Evolutionary conservation across 129 eudicot species (phyloP), one percentile per base, ranked within the genome.

Genomic region (Daucus carota): DNA sequence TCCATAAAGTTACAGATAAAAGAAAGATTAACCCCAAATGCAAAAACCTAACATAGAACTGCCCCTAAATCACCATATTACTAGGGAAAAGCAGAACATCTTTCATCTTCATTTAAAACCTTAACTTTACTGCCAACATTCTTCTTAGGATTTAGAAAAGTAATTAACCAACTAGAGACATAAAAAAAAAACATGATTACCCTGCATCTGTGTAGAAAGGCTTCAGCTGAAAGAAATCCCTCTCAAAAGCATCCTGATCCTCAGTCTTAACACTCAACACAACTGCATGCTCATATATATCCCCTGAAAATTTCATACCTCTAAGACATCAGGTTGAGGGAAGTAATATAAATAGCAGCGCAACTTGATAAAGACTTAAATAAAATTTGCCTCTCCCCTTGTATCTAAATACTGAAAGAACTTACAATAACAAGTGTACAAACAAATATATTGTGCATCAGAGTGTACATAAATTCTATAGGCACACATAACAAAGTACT

Each of bases 191-290:
- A 36, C 70, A 31, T 26, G 10, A 63, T 77, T 88, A 94, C 98
- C 96, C 83, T n/a, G 86, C 93, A 91, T 93, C 98, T 9, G 97
- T 93, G 62, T 93, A 93, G 86, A 91, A 93, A 54, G 97, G 97
- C 77, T 93, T 93, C 82, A 93, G 87, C 84, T 93, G 98, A 85
- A 85, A 91, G 86, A 89, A 93, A 69, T 93, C 96, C 84, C 98
- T 93, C 83, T 93, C 98, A 74, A 93, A 93, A 50, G 97, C 98
- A 78, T 89, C 97, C 80, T 90, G 97, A 73, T 93, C 98, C 82
- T 93, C 97, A 80, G 80, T 89, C 83, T 93, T 90, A 66, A 93
- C 98, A 75, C 97, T 91, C 67, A 93, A 80, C 40, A 93, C 86
- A 77, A 93, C 98, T 29, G 97, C 98, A 83, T 93, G 97, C 85